phyloP scores from a whole-genome alignment of 139 green algal genomes.

The Raphidocelis subcapitata region DNA sequence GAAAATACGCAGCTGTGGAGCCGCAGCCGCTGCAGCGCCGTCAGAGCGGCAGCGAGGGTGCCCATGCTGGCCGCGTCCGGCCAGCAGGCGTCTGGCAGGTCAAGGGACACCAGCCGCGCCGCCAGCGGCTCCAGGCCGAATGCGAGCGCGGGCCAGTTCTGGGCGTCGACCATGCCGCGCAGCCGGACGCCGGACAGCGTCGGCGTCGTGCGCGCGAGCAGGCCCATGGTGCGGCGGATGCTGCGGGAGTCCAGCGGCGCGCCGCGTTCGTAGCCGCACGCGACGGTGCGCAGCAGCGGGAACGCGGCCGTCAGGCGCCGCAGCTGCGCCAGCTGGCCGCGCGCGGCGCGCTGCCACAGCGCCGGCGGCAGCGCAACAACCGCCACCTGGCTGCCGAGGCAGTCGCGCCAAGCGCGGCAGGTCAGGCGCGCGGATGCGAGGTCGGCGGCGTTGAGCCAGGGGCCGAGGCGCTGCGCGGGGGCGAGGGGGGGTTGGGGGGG shows the following conservation, averaged over 20 bases:
- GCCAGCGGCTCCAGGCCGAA: conserved; percentile 7
- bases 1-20: conserved; percentile 12
- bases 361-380: background rate
- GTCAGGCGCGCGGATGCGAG: conserved; percentile 10
- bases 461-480: conserved; percentile 7
- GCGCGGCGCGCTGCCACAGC: conserved; percentile 14
- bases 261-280: background rate
- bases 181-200: conserved; percentile 12
- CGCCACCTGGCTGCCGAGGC: conserved; percentile 3
- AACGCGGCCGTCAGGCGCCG: conserved; percentile 11
- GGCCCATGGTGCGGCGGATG: conserved; percentile 5
- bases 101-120: conserved; percentile 2
- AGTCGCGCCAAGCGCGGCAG: conserved; percentile 7
- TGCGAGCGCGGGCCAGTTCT: conserved; percentile 10
- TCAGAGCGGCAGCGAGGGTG: background rate
- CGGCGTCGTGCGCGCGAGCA: background rate
- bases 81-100: conserved; percentile 21
- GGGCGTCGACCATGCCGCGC: conserved; percentile 9
- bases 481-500: background rate
- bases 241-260: conserved; percentile 4
- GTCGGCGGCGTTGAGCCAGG: conserved; percentile 2
- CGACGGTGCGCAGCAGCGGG: conserved; percentile 2
- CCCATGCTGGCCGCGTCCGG: conserved; percentile 2
- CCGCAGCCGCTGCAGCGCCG: conserved; percentile 1
- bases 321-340: conserved; percentile 17